Evolutionary conservation across 345 rosid genomes (phyloP).

Genomic region (Triadica sebifera): DNA sequence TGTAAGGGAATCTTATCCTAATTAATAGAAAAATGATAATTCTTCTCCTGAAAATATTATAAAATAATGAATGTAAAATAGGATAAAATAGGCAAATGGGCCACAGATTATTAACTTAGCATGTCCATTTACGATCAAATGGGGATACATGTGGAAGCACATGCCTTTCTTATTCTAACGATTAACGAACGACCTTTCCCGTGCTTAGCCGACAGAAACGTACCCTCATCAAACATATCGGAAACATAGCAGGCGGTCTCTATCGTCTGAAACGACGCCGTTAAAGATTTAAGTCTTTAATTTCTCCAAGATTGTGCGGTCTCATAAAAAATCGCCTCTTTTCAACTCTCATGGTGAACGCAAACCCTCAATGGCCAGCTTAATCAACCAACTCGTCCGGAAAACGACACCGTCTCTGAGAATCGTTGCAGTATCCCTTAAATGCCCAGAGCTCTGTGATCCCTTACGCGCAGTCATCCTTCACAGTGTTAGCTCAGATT

Average conservation of each 20-base stretch:
- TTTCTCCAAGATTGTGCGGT: not conserved
- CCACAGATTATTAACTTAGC: too few relatives aligned
- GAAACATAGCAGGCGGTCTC: too few relatives aligned
- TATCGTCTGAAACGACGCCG: too few relatives aligned
- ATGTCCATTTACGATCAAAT: not conserved
- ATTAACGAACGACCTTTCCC: not conserved
- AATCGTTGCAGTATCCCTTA: conserved; percentile 8
- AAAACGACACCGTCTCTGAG: conserved; percentile 10
- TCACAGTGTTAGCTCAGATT: not conserved
- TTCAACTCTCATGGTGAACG: not conserved
- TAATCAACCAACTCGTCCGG: not conserved
- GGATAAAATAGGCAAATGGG: too few relatives aligned
- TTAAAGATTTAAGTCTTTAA: too few relatives aligned
- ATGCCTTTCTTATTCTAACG: conserved; percentile 2
- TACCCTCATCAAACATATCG: too few relatives aligned
- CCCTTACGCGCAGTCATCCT: not conserved
- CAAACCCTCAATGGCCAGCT: conserved; percentile 6
- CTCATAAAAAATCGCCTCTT: not conserved
- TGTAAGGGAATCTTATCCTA: too few relatives aligned
- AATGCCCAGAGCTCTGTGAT: not conserved
- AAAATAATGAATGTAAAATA: too few relatives aligned
- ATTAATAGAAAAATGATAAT: too few relatives aligned
- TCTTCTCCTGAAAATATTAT: too few relatives aligned
- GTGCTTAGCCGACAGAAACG: not conserved
- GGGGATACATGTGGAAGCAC: not conserved